Conservation (phyloP, 2,329 filamentous ascomycete genomes). For the Emericellopsis cladophorae region DNA sequence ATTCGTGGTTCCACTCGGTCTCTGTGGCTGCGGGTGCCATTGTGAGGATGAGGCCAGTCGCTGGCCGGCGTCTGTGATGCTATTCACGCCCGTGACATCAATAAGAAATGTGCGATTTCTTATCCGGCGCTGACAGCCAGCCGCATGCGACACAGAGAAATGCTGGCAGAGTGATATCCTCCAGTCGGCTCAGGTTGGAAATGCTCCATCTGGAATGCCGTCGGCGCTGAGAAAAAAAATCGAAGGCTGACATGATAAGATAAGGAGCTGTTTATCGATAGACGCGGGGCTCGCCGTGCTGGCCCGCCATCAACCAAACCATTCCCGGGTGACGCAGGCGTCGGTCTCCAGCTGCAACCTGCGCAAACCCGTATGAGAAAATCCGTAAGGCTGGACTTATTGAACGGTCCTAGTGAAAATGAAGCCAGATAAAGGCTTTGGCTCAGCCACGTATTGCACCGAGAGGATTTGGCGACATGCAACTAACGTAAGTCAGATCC, state of each 20-base stretch:
- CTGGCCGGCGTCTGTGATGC: background rate
- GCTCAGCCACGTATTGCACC: no score
- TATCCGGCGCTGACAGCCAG: background rate
- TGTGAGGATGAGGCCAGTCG: slow-evolving; percentile 6
- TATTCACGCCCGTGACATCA: background rate
- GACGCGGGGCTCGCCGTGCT: background rate
- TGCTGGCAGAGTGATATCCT: no score
- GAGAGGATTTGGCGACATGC: no score
- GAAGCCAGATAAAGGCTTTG: no score
- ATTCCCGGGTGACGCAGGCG: background rate
- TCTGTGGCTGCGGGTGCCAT: slow-evolving; percentile 44
- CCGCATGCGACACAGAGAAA: no score
- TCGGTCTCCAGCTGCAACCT: no score
- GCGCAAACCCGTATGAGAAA: no score
- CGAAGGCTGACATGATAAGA: slow-evolving; percentile 2
- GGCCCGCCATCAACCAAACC: background rate
- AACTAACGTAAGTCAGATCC: no score
- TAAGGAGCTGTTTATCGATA: slow-evolving; percentile 3
- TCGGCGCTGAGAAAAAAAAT: slow-evolving; percentile 2
- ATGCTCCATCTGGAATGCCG: no score
- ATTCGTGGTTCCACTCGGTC: slow-evolving; percentile 73
- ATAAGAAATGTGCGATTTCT: background rate
- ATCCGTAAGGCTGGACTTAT: no score
- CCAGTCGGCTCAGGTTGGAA: no score
- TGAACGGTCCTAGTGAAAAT: no score